Conservation (phyloP, 129 eudicot genomes). For the Sambucus nigra region DNA sequence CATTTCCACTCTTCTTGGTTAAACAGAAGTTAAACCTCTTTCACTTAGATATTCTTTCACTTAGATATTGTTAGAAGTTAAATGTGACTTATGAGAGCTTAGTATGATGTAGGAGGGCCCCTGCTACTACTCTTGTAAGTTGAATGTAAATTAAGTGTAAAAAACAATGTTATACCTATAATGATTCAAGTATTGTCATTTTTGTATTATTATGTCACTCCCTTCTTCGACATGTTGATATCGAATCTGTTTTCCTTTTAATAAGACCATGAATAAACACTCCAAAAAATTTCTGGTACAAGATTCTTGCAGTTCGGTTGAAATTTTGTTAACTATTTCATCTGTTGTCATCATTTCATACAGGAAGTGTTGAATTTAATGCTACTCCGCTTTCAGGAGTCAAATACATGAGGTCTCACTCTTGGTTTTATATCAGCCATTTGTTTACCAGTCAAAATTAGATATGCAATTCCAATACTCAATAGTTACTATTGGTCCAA, state of each 20-base stretch:
- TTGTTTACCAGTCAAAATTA: neutral
- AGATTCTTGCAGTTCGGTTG: neutral
- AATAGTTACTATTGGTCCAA: neutral
- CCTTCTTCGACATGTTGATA: neutral
- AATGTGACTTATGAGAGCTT: conserved; percentile 19
- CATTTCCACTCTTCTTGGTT: conserved; percentile 33
- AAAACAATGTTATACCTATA: conserved; percentile 17
- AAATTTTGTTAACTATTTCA: conserved; percentile 5
- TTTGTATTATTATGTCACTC: neutral
- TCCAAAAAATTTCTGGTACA: neutral
- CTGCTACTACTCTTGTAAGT: conserved; percentile 29
- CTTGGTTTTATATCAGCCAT: neutral
- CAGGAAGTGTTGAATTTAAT: neutral
- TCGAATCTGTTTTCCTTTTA: conserved; percentile 4
- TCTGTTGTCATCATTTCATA: neutral
- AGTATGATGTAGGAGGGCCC: conserved; percentile 25
- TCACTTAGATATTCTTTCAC: neutral
- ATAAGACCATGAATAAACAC: neutral
- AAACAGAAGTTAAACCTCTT: conserved; percentile 77
- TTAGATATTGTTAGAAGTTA: conserved; percentile 18
- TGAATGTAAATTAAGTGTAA: conserved; percentile 43
- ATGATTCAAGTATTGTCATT: conserved; percentile 8
- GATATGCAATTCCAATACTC: neutral
- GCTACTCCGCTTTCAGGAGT: neutral
- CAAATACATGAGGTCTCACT: neutral